Percentiles rank a stretch among this genome's conserved stretches.
phyloP scores from a whole-genome alignment of 2,329 filamentous ascomycete genomes.

The Aspergillus sp. region DNA sequence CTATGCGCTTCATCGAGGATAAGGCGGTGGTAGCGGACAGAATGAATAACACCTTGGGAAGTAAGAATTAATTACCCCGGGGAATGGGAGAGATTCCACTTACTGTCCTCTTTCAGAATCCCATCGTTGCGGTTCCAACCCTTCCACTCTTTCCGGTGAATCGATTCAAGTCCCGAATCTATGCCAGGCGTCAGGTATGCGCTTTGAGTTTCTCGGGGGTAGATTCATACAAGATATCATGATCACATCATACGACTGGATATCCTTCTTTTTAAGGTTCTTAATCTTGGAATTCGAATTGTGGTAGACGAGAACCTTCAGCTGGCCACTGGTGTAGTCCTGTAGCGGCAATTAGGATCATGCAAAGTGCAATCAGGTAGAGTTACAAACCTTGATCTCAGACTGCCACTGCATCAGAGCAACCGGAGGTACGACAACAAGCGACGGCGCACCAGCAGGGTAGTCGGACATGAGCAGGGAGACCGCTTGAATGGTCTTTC shows the following conservation, averaged over 20 bases:
- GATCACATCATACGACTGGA: conserved; percentile 81
- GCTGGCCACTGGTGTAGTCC: conserved; percentile 69
- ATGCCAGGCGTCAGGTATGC: conserved; percentile 5
- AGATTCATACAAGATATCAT: conserved; percentile 80
- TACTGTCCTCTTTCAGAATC: conserved; percentile 65
- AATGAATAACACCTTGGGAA: conserved; percentile 62
- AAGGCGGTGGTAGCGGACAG: conserved; percentile 77
- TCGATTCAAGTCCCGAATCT: conserved; percentile 66
- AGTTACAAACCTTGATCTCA: conserved; percentile 56
- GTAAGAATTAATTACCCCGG: conserved; percentile 4
- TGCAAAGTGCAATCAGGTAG: neutral
- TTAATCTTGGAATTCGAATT: conserved; percentile 78
- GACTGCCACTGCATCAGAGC: conserved; percentile 92
- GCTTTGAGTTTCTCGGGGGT: neutral
- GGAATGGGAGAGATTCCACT: conserved; percentile 5
- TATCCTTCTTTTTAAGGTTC: conserved; percentile 60
- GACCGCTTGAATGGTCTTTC: conserved; percentile 96
- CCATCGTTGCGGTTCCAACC: conserved; percentile 75
- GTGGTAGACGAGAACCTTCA: conserved; percentile 87
- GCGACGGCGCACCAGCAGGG: conserved; percentile 67
- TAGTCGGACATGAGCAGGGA: conserved; percentile 98
- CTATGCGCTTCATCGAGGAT: conserved; percentile 94
- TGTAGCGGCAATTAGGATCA: conserved; percentile 7
- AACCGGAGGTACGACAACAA: conserved; percentile 86
- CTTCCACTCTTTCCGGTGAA: conserved; percentile 85